Evolutionary conservation across 202 grass and related monocot genomes (phyloP), one percentile per base, ranked within the genome.

Genomic region (Schoenoplectus tabernaemontani): DNA sequence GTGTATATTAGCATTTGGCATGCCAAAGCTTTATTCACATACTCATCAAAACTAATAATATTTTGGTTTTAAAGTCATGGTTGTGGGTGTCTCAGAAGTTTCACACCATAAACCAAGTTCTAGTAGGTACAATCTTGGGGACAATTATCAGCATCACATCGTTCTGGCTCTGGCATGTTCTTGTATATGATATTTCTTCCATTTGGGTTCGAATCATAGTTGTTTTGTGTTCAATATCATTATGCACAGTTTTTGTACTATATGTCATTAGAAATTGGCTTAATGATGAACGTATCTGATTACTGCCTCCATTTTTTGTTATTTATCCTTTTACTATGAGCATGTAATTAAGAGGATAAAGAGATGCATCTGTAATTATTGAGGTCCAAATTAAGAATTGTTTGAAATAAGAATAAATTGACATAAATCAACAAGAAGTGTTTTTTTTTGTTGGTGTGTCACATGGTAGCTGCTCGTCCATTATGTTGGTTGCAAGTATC

Each of bases 31-130:
- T 44, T 3, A 12, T 82, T 65, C 9, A 17, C 33, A 38, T 36
- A 41, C 20, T 72, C 9, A n/a, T 24, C 63, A 22, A 46, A 47
- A 47, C 77, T 19, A 50, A 64, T 30, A 50, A 19, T 24, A 42
- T 57, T 59, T 16, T 84, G 32, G 50, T 73, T 58, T 56, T n/a
- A 26, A 84, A 96, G 96, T 88, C 92, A 0, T 99, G 92, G 92
- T 48, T 99, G 65, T 82, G 96, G 42, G 85, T 96, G n/a, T 93
- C 96, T 0, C 90, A 88, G 60, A 75, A 73, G 44, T 90, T 96
- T 75, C 96, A 99, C 78, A 95, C 96, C 10, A 36, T 57, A 46
- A 92, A 77, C 50, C 96, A 96, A 88, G 67, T 99, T 39, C 72
- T 89, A 8, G 96, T 96, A 10, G 96, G 92, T 46, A 85, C 78